A percentile compares a stretch with the other conserved stretches of the same genome.
phyloP scores from a whole-genome alignment of 192 early-diverging fungal species.

The Phlyctochytrium arcticum region DNA sequence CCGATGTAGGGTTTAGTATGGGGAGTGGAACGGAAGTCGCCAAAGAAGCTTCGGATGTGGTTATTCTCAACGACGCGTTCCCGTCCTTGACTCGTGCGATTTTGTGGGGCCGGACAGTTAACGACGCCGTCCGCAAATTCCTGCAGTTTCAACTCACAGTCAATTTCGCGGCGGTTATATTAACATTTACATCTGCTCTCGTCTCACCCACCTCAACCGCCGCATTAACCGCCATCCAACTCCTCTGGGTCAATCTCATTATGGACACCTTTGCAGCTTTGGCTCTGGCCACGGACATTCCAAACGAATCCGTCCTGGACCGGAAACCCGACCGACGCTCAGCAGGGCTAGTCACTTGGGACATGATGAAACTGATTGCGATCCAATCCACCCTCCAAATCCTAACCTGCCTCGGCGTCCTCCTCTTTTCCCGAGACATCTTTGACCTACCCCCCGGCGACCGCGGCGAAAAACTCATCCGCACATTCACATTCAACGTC shows the following conservation, averaged over 20 bases:
- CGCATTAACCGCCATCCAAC: constrained; percentile 87
- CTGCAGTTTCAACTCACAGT: constrained; percentile 98
- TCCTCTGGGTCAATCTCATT: constrained; percentile 98
- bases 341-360: constrained; percentile 74
- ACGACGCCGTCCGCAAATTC: constrained; percentile 95
- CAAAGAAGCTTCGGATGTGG: constrained; percentile 89
- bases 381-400: constrained; percentile 87
- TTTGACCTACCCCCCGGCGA: constrained; percentile 1
- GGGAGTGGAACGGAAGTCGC: constrained; percentile 79
- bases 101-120: constrained; percentile 95
- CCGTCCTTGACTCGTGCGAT: constrained; percentile 91
- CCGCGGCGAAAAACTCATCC: neutral
- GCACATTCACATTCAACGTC: constrained; percentile 82
- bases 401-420: constrained; percentile 49
- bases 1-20: constrained; percentile 15
- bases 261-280: constrained; percentile 98
- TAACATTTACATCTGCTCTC: constrained; percentile 38
- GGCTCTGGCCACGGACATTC: constrained; percentile 89
- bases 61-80: constrained; percentile 90
- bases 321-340: constrained; percentile 43
- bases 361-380: constrained; percentile 90
- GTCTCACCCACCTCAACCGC: constrained; percentile 36
- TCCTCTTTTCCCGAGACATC: too few species aligned
- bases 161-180: constrained; percentile 61
- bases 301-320: constrained; percentile 76